phyloP scores from a whole-genome alignment of 441 rosid species.

The Gossypium gossypioides region DNA sequence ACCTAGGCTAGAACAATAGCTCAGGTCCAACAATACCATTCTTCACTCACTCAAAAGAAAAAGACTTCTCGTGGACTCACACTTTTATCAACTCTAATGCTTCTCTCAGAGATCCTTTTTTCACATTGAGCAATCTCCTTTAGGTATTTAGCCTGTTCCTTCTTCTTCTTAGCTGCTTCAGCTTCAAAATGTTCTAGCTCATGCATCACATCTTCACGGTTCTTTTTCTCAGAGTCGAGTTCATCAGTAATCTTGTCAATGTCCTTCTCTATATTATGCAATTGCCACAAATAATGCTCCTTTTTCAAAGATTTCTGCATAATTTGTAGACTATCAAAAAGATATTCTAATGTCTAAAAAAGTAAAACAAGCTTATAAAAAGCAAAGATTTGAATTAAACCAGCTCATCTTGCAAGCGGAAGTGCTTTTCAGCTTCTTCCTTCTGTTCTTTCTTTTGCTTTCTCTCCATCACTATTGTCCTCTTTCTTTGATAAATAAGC shows the following conservation, averaged over 20 bases:
- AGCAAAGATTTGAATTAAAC: conserved; percentile 28
- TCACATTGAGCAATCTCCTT: conserved; percentile 73
- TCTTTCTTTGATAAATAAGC: conserved; percentile 74
- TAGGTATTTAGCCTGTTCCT: conserved; percentile 65
- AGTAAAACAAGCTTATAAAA: not conserved
- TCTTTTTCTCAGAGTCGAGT: conserved; percentile 56
- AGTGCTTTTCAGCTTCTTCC: conserved; percentile 97
- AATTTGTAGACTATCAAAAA: conserved; percentile 7
- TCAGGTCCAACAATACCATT: not conserved
- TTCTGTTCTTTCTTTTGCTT: conserved; percentile 97
- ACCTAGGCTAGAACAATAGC: not conserved
- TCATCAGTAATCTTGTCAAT: conserved; percentile 50
- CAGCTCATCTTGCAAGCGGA: conserved; percentile 81
- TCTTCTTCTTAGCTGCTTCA: conserved; percentile 60
- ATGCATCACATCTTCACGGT: conserved; percentile 48
- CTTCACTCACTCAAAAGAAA: not conserved
- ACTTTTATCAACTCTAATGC: conserved; percentile 50
- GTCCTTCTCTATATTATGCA: conserved; percentile 71
- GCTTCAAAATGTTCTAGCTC: conserved; percentile 58
- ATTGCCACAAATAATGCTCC: conserved; percentile 80
- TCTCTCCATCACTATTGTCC: conserved; percentile 72
- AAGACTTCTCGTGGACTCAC: conserved; percentile 41
- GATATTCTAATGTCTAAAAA: not conserved
- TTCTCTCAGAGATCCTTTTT: conserved; percentile 77
- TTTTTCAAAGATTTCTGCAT: conserved; percentile 81